These are phyloP conservation scores for Barbarea vulgaris DNA, from an alignment of 345 rosid genomes.

Conservation along the genomic window DNA sequence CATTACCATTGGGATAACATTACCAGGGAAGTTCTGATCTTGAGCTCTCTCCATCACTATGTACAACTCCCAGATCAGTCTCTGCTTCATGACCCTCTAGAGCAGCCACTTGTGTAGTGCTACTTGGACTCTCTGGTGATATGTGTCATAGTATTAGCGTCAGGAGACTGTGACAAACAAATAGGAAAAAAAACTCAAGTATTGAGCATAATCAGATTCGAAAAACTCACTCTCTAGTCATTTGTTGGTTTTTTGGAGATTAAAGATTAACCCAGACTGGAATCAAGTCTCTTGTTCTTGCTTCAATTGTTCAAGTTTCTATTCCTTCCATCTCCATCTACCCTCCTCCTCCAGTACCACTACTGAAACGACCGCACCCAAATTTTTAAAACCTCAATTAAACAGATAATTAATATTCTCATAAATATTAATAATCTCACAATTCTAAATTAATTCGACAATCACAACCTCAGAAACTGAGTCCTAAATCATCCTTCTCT, in stretches of 20 bases:
- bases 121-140: conserved; percentile 18
- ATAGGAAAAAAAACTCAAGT: background rate
- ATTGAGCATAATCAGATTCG: background rate
- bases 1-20: too few relatives aligned
- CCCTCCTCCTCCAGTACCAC: conserved; percentile 46
- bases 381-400: too few relatives aligned
- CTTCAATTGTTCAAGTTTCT: conserved; percentile 62
- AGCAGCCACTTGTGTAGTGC: conserved; percentile 6
- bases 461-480: too few relatives aligned
- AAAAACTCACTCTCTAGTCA: conserved; percentile 49
- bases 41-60: conserved; percentile 49
- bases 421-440: too few relatives aligned
- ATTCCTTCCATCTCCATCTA: conserved; percentile 75
- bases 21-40: too few relatives aligned
- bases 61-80: conserved; percentile 21
- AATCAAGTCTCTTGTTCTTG: conserved; percentile 64
- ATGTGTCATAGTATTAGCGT: conserved; percentile 18
- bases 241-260: conserved; percentile 44
- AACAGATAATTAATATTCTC: too few relatives aligned
- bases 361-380: too few relatives aligned
- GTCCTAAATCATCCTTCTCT: too few relatives aligned
- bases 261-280: conserved; percentile 64
- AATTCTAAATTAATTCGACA: too few relatives aligned
- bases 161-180: conserved; percentile 28
- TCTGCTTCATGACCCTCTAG: conserved; percentile 25